These are phyloP conservation scores for Plantago lanceolata DNA, from an alignment of 305 asterid species.

Conservation along the genomic window DNA sequence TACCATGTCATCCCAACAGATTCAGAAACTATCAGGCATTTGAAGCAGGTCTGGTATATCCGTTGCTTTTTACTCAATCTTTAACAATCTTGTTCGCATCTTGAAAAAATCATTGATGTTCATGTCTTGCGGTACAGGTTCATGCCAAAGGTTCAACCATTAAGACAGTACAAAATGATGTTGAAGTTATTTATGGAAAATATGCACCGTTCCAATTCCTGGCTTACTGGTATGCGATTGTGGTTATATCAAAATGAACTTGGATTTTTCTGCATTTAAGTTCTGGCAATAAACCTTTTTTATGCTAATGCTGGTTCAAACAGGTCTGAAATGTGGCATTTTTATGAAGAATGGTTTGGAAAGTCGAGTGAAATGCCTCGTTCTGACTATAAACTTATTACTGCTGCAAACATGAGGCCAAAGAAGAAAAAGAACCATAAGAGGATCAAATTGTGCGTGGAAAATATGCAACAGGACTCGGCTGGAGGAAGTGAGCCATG, in stretches of 20 bases:
- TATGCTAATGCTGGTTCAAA: conserved; percentile 11
- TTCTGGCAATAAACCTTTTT: conserved; percentile 5
- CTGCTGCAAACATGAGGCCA: conserved; percentile 73
- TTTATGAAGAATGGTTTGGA: conserved; percentile 75
- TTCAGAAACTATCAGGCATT: conserved; percentile 79
- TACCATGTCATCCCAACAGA: conserved; percentile 83
- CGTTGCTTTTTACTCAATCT: too few relatives aligned
- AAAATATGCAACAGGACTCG: not conserved
- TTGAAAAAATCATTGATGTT: not conserved
- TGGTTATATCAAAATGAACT: not conserved
- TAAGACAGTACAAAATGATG: conserved; percentile 45
- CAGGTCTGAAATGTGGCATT: conserved; percentile 79
- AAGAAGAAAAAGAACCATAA: conserved; percentile 28
- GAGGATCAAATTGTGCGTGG: conserved; percentile 32
- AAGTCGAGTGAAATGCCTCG: conserved; percentile 55
- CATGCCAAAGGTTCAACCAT: conserved; percentile 43
- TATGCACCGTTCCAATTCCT: conserved; percentile 78
- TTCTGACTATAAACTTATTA: conserved; percentile 52
- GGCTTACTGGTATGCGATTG: conserved; percentile 60
- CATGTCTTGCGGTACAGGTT: conserved; percentile 41
- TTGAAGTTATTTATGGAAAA: conserved; percentile 57
- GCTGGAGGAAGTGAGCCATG: not conserved
- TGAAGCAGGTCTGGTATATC: conserved; percentile 47
- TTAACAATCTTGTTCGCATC: not conserved
- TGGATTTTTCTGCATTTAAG: conserved; percentile 6